Conservation (phyloP, 306 rosid species). For the Castanea mollissima region DNA sequence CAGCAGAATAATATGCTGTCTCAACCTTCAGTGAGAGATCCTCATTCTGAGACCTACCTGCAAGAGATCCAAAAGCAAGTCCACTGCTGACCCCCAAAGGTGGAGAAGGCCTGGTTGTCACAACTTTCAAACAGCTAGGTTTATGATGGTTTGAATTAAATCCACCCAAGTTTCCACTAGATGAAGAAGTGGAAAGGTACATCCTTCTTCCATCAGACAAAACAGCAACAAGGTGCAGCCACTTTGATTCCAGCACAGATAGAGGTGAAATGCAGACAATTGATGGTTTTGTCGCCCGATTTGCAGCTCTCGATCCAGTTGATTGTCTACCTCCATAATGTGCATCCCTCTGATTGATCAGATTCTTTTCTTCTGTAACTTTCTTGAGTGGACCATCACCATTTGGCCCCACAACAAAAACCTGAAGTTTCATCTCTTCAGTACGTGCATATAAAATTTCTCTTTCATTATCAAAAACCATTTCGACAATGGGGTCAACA, state of each 20-base stretch:
- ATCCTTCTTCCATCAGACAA: slow-evolving; percentile 95
- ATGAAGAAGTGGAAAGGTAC: slow-evolving; percentile 90
- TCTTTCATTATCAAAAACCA: slow-evolving; percentile 93
- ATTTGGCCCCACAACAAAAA: slow-evolving; percentile 66
- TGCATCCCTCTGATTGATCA: slow-evolving; percentile 70
- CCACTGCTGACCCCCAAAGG: slow-evolving; percentile 89
- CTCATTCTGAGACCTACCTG: slow-evolving; percentile 81
- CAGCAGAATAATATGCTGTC: slow-evolving; percentile 88
- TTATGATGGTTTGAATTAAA: slow-evolving; percentile 63
- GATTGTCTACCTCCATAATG: slow-evolving; percentile 80
- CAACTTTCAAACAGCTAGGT: slow-evolving; percentile 89
- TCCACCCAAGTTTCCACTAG: slow-evolving; percentile 76
- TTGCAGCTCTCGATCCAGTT: slow-evolving; percentile 68
- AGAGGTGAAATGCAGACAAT: slow-evolving; percentile 85
- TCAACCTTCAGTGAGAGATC: slow-evolving; percentile 89
- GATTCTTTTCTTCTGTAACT: slow-evolving; percentile 93
- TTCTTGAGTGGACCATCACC: slow-evolving; percentile 89
- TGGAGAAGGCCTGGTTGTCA: slow-evolving; percentile 96
- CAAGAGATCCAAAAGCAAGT: slow-evolving; percentile 84
- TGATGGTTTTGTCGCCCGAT: slow-evolving; percentile 67
- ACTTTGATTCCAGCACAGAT: slow-evolving; percentile 88
- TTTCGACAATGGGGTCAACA: slow-evolving; percentile 87
- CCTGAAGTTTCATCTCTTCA: slow-evolving; percentile 97
- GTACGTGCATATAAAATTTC: slow-evolving; percentile 79
- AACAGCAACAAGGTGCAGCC: slow-evolving; percentile 87